These are phyloP conservation scores for bread wheat (Triticum aestivum) DNA, from an alignment of 176 grass and related monocot species.

Conservation along the genomic window DNA sequence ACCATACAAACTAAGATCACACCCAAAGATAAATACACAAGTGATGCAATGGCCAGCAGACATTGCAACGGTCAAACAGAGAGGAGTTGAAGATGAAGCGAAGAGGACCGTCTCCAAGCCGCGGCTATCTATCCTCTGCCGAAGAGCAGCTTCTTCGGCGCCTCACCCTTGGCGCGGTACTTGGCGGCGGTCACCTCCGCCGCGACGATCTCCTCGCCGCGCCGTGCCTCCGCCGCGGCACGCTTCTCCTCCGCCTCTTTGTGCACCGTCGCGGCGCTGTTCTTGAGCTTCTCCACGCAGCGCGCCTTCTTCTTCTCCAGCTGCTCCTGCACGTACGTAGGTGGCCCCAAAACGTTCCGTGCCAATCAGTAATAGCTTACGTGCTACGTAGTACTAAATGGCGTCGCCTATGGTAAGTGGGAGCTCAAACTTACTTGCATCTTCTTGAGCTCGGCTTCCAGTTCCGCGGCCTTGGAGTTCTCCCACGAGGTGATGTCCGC, in stretches of 20 bases:
- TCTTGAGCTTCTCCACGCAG: slow-evolving; percentile 58
- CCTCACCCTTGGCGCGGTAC: slow-evolving; percentile 46
- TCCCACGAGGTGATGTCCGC: slow-evolving; percentile 60
- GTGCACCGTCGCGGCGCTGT: slow-evolving; percentile 42
- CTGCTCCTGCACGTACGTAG: slow-evolving; percentile 45
- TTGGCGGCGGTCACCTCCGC: slow-evolving; percentile 50
- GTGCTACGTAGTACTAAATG: neutral
- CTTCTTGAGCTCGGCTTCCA: slow-evolving; percentile 68
- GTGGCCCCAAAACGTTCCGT: neutral
- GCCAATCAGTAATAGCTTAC: neutral
- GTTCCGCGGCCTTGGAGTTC: slow-evolving; percentile 54
- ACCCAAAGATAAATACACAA: neutral
- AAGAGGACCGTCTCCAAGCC: neutral
- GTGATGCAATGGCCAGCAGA: neutral
- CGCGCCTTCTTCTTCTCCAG: slow-evolving; percentile 66
- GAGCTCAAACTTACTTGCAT: slow-evolving; percentile 42
- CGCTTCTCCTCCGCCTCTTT: slow-evolving; percentile 65
- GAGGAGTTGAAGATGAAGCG: neutral
- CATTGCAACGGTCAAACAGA: neutral
- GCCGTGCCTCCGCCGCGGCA: slow-evolving; percentile 41
- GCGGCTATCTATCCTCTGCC: neutral
- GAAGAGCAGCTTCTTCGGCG: slow-evolving; percentile 52
- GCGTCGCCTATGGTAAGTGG: neutral
- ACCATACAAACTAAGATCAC: neutral
- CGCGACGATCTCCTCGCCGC: slow-evolving; percentile 45